These are phyloP conservation scores for Thuja plicata DNA, from an alignment of 83 land plant genomes.

Conservation along the genomic window DNA sequence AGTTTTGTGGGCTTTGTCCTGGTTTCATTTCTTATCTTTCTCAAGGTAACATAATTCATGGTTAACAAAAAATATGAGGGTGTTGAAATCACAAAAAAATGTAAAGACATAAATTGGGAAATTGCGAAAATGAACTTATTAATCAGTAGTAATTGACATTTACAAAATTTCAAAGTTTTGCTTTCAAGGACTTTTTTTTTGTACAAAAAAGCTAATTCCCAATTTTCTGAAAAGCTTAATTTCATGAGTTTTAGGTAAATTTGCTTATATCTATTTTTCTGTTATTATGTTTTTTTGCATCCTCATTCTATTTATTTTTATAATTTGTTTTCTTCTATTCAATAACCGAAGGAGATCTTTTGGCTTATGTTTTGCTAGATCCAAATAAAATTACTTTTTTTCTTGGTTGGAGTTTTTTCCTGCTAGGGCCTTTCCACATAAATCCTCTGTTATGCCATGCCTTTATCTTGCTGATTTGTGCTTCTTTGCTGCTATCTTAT, in stretches of 20 bases:
- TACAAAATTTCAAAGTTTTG: not conserved
- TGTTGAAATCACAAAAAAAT: not conserved
- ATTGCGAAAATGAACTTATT: not conserved
- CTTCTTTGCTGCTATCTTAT: too few relatives aligned
- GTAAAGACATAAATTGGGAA: not conserved
- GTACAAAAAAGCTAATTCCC: not conserved
- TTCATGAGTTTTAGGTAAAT: not conserved
- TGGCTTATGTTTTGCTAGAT: too few relatives aligned
- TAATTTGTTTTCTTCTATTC: not conserved
- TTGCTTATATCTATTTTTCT: not conserved
- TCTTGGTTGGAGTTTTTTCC: too few relatives aligned
- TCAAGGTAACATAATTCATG: not conserved
- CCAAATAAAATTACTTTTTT: too few relatives aligned
- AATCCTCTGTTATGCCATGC: too few relatives aligned
- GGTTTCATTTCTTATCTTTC: not conserved
- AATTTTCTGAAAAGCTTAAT: not conserved
- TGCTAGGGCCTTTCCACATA: too few relatives aligned
- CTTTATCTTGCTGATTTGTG: too few relatives aligned
- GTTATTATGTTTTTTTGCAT: not conserved
- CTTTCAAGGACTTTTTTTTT: not conserved
- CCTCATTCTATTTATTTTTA: not conserved
- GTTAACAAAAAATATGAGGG: not conserved
- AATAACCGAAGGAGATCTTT: not conserved
- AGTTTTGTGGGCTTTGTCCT: not conserved
- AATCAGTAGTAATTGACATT: not conserved